phyloP scores from a whole-genome alignment of 495 filamentous ascomycete genomes.

The Aspergillus wentii region DNA sequence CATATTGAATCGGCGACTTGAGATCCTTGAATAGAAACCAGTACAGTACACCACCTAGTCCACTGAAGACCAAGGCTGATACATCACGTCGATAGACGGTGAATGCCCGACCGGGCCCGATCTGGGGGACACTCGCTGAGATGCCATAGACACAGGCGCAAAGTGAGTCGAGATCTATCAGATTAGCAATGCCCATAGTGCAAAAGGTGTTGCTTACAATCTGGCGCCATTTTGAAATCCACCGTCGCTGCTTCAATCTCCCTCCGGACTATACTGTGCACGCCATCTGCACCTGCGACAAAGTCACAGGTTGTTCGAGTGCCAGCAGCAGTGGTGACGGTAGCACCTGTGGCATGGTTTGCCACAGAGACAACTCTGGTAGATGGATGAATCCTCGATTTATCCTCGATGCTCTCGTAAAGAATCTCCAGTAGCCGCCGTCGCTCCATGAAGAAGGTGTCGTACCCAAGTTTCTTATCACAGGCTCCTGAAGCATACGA shows the following conservation, averaged over 20 bases:
- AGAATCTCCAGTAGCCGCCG: constrained; percentile 25
- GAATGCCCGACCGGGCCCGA: constrained; percentile 7
- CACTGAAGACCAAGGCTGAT: constrained; percentile 17
- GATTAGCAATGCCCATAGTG: too few species aligned
- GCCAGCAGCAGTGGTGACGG: constrained; percentile 30
- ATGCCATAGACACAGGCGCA: constrained; percentile 23
- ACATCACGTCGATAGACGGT: constrained; percentile 12
- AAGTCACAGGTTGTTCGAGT: constrained; percentile 30
- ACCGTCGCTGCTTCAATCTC: constrained; percentile 38
- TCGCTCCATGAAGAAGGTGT: constrained; percentile 21
- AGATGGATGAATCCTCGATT: constrained; percentile 24
- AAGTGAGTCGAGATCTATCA: constrained; percentile 16
- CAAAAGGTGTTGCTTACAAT: too few species aligned
- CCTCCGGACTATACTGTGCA: constrained; percentile 38
- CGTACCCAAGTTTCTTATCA: constrained; percentile 13
- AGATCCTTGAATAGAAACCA: constrained; percentile 20
- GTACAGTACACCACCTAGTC: constrained; percentile 14
- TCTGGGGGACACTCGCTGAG: constrained; percentile 6
- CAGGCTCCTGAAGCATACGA: too few species aligned
- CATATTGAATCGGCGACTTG: too few species aligned
- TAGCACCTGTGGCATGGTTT: constrained; percentile 13
- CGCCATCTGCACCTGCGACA: constrained; percentile 50
- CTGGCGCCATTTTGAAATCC: neutral
- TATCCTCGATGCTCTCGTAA: constrained; percentile 28
- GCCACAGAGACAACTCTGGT: constrained; percentile 27